These are phyloP conservation scores for Epichloe glyceriae DNA, from an alignment of 2,329 filamentous ascomycete genomes.

Conservation along the genomic window DNA sequence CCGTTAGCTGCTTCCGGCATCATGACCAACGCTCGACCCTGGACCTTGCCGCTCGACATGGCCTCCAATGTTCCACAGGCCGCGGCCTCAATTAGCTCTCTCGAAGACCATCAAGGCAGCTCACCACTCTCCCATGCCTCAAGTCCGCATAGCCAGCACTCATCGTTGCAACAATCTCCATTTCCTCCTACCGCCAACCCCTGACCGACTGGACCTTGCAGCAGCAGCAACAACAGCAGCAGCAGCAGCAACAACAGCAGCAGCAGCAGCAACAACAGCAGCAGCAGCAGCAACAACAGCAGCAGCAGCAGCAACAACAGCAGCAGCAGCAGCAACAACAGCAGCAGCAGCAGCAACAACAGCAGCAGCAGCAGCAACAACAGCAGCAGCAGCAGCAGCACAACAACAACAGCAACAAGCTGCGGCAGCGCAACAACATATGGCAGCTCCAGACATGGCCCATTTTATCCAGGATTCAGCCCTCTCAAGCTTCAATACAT, in stretches of 20 bases:
- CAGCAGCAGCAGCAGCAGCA: too few relatives aligned
- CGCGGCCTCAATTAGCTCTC: slow-evolving; percentile 32
- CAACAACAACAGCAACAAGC: slow-evolving; percentile 30
- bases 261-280: slow-evolving; percentile 26
- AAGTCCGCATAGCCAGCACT: slow-evolving; percentile 39
- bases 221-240: slow-evolving; percentile 34
- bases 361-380: slow-evolving; percentile 21
- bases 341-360: slow-evolving; percentile 40
- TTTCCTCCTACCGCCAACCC: slow-evolving; percentile 38
- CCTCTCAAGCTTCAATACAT: slow-evolving; percentile 42
- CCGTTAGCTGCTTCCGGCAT: slow-evolving; percentile 20
- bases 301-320: slow-evolving; percentile 30
- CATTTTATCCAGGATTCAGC: slow-evolving; percentile 44
- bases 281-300: slow-evolving; percentile 22
- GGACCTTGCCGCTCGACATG: slow-evolving; percentile 43
- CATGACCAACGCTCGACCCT: slow-evolving; percentile 27
- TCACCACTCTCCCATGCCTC: slow-evolving; percentile 38
- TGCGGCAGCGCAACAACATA: slow-evolving; percentile 21
- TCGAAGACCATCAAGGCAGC: slow-evolving; percentile 34
- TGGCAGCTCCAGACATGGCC: slow-evolving; percentile 33
- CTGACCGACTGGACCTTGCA: slow-evolving; percentile 51
- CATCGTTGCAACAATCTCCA: slow-evolving; percentile 39
- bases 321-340: slow-evolving; percentile 22
- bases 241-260: slow-evolving; percentile 26
- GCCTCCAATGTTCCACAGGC: slow-evolving; percentile 28